These are phyloP conservation scores for Pleurotus platypus DNA, from an alignment of 768 basidiomycete genomes.

Conservation along the genomic window DNA sequence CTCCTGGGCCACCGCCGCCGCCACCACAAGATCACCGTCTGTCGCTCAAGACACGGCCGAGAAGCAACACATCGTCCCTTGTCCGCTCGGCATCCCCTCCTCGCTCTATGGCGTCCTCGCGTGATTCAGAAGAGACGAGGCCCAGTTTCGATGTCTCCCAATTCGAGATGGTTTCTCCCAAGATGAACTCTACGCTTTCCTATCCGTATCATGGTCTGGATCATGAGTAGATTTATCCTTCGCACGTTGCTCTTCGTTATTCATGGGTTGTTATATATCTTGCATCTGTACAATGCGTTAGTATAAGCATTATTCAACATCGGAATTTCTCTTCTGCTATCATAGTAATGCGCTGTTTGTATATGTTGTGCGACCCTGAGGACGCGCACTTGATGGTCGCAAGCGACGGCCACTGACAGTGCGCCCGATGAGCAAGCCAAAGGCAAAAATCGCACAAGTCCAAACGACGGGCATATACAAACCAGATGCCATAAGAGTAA, in stretches of 20 bases:
- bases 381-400: not conserved
- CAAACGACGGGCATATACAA: slow-evolving; percentile 63
- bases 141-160: slow-evolving; percentile 62
- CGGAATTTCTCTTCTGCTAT: not conserved
- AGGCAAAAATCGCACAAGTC: slow-evolving; percentile 40
- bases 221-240: slow-evolving; percentile 23
- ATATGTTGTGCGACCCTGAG: slow-evolving; percentile 4
- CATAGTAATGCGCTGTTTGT: not conserved
- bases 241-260: not conserved
- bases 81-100: slow-evolving; percentile 26
- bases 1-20: slow-evolving; percentile 1
- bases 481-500: slow-evolving; percentile 59
- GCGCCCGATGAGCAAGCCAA: slow-evolving; percentile 39
- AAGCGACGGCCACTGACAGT: no score
- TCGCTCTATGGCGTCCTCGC: slow-evolving; percentile 38
- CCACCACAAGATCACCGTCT: slow-evolving; percentile 5
- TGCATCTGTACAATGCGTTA: slow-evolving; percentile 6
- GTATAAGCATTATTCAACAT: not conserved
- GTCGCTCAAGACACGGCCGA: slow-evolving; percentile 20
- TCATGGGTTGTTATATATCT: slow-evolving; percentile 9
- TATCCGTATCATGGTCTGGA: slow-evolving; percentile 59
- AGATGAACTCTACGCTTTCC: slow-evolving; percentile 38
- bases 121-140: slow-evolving; percentile 36
- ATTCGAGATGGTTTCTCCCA: slow-evolving; percentile 63
- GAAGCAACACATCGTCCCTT: slow-evolving; percentile 17